Evolutionary conservation across 2,329 filamentous ascomycete genomes (phyloP).

Genomic region (Penicillium occitanis): DNA sequence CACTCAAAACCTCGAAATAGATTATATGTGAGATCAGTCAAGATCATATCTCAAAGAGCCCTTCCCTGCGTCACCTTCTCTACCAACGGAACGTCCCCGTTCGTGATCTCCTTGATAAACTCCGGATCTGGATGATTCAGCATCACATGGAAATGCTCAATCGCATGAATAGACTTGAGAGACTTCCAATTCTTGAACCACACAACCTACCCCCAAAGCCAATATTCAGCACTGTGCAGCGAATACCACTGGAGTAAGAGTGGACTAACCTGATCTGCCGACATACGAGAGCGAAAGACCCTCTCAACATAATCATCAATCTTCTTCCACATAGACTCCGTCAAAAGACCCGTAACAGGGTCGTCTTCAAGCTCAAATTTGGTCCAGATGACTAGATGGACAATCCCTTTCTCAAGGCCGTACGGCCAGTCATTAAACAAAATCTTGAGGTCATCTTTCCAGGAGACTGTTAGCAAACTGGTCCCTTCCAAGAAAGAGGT

Average conservation of each 20-base stretch:
- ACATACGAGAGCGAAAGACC: conserved; percentile 59
- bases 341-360: conserved; percentile 64
- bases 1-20: not conserved
- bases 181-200: conserved; percentile 95
- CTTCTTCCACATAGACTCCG: conserved; percentile 58
- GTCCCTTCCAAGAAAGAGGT: not conserved
- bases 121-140: conserved; percentile 70
- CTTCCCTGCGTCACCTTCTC: conserved; percentile 38
- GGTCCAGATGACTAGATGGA: conserved; percentile 89
- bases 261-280: conserved; percentile 44
- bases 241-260: not conserved
- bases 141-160: conserved; percentile 97
- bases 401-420: conserved; percentile 72
- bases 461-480: conserved; percentile 20
- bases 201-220: conserved; percentile 51
- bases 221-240: not conserved
- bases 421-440: conserved; percentile 95
- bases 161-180: conserved; percentile 78
- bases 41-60: not conserved
- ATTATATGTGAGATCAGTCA: too few species aligned
- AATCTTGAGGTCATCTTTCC: conserved; percentile 65
- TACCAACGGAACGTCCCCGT: conserved; percentile 68
- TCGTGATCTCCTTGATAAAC: conserved; percentile 70
- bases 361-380: conserved; percentile 80
- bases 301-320: conserved; percentile 70